A percentile compares a stretch with the other conserved stretches of the same genome.
These are phyloP conservation scores for Marchantia paleacea DNA, from an alignment of 225 moss, liverwort and hornwort species.

Conservation along the genomic window DNA sequence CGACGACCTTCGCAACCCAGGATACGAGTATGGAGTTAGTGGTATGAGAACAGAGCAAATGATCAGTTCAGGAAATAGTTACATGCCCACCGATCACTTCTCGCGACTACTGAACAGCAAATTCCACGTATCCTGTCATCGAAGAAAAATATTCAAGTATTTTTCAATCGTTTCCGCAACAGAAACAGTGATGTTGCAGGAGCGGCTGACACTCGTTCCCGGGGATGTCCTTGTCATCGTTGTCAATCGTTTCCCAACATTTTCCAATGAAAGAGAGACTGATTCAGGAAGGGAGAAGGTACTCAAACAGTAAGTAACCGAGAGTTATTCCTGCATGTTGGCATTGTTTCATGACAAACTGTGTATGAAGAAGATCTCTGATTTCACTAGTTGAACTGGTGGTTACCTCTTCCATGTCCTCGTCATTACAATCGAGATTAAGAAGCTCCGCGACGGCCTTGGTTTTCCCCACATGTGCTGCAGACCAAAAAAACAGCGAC, in stretches of 20 bases:
- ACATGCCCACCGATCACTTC: not conserved
- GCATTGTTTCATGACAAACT: not conserved
- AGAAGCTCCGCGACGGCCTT: conserved; percentile 45
- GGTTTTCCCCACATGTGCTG: conserved; percentile 45
- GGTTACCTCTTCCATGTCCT: conserved; percentile 47
- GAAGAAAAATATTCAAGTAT: too few species aligned
- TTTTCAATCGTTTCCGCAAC: not conserved
- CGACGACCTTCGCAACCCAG: conserved; percentile 26
- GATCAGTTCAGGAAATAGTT: not conserved
- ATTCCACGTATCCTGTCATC: not conserved
- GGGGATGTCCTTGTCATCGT: not conserved
- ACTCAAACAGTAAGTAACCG: not conserved
- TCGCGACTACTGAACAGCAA: not conserved
- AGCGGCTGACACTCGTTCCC: not conserved
- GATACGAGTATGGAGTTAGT: not conserved
- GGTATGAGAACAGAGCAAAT: not conserved
- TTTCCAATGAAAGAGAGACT: too few species aligned
- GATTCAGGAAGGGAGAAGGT: too few species aligned
- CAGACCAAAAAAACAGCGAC: conserved; percentile 8
- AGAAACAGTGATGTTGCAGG: not conserved
- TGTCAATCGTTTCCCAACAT: not conserved
- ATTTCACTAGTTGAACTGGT: not conserved
- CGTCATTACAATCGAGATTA: conserved; percentile 33
- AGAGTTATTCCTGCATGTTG: not conserved
- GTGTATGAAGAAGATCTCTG: not conserved